Base-by-base conservation (phyloP, 2,329 filamentous ascomycete species). In the Stemphylium vesicarium region DNA sequence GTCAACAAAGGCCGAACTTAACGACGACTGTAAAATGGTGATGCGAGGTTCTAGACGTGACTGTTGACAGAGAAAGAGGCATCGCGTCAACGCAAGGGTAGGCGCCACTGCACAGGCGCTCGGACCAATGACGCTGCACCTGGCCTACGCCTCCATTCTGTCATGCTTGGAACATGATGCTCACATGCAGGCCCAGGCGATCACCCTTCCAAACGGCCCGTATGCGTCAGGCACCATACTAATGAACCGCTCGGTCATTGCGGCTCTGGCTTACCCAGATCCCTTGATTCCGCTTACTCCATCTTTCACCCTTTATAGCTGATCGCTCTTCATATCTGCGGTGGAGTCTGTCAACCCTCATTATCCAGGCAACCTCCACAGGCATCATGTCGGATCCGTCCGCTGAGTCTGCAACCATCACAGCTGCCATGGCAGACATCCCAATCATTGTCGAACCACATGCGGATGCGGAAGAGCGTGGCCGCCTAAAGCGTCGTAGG, bases 401-500 rank as follows among this genome's bases (percentile, higher is more conserved):
- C 29, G 50, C 15, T 16, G 49, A 46, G 31, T 26, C 38, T 15
- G 24, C 22, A 15, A 12, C 32, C 45, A 35, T 26, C 16, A 33
- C 40, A 18, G 78, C 68, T 16, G 80, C 80, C 40, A 67, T 75
- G 7, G 78, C 76, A 15, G 71, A 76, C 24, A 73, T 74, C 11
- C 71, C 69, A 35, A 80, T 72, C 24, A 71, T 78, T 29, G 70
- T 69, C 37, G 68, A 74, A 56, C 78, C 81, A 57, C 74, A 63
- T 13, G 53, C 44, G 41, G 65, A 67, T 22, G 55, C 58, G 29
- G 62, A 71, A 49, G 67, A 70, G 32, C 68, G 71, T n/a, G 71
- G 71, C 24, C 69, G 70, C 31, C 63, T 72, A 20, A 73, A 74
- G 51, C 64, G 69, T 47, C 65, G 71, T 40, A 63, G 70, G 8